phyloP scores from a whole-genome alignment of 257 asterid genomes.

The Solanum habrochaites region DNA sequence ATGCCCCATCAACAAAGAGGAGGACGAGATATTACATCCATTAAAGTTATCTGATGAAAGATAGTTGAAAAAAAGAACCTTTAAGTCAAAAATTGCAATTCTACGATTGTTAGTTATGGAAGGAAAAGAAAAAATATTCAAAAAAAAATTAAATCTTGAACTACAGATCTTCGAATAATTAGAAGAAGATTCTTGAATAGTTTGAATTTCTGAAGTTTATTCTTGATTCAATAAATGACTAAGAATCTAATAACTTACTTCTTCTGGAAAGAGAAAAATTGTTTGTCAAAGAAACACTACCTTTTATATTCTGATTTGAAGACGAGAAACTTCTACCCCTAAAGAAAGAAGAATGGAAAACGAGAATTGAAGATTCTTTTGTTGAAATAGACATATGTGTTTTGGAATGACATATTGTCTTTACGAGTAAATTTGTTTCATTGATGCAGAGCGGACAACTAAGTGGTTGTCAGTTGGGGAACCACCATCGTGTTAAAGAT shows the following conservation, averaged over 20 bases:
- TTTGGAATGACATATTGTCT: constrained; percentile 8
- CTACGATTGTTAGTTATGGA: neutral
- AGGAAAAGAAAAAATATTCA: neutral
- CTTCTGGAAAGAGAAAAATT: neutral
- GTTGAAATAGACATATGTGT: constrained; percentile 28
- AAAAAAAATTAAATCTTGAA: no score
- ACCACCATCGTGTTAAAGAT: constrained; percentile 30
- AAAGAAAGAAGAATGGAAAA: constrained; percentile 32
- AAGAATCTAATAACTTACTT: constrained; percentile 1
- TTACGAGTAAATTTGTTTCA: neutral
- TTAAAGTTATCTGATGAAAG: no score
- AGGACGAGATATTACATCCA: neutral
- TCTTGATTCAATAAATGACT: constrained; percentile 15
- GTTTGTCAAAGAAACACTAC: constrained; percentile 11
- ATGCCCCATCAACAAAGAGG: no score
- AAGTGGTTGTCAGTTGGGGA: constrained; percentile 24
- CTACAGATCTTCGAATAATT: no score
- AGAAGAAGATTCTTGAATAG: no score
- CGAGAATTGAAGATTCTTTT: constrained; percentile 34
- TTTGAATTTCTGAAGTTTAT: neutral
- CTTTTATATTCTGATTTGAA: constrained; percentile 41
- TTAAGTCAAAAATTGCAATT: neutral
- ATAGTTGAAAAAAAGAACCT: no score
- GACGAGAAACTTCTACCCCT: constrained; percentile 21
- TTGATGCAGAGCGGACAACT: neutral